phyloP scores from a whole-genome alignment of 208 protist species.

The Leishmania turanica region DNA sequence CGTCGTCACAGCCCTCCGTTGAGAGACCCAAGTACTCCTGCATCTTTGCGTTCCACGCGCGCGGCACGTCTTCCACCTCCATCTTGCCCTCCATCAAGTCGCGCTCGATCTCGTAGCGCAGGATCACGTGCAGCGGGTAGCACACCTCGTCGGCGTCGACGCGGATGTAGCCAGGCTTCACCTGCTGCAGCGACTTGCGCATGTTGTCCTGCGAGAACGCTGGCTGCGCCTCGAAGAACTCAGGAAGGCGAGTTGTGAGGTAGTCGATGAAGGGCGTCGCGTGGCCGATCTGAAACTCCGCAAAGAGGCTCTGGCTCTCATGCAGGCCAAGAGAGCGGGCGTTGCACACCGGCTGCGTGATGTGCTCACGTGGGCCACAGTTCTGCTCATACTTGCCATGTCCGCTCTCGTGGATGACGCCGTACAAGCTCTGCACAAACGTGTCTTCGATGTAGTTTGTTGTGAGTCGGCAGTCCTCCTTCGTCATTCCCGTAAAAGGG shows the following conservation, averaged over 20 bases:
- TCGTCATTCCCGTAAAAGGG: slow-evolving; percentile 84
- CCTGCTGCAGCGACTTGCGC: slow-evolving; percentile 42
- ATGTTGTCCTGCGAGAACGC: slow-evolving; percentile 62
- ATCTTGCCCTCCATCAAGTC: slow-evolving; percentile 82
- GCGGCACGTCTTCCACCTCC: slow-evolving; percentile 77
- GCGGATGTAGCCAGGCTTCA: slow-evolving; percentile 80
- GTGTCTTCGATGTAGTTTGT: slow-evolving; percentile 71
- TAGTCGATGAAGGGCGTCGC: slow-evolving; percentile 60
- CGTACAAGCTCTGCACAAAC: slow-evolving; percentile 60
- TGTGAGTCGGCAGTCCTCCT: slow-evolving; percentile 88
- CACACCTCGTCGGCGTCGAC: slow-evolving; percentile 89
- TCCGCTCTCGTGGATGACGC: slow-evolving; percentile 86
- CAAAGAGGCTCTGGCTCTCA: slow-evolving; percentile 92
- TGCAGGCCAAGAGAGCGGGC: slow-evolving; percentile 83
- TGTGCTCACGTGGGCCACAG: slow-evolving; percentile 62
- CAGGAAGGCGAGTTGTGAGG: slow-evolving; percentile 43
- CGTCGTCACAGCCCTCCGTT: slow-evolving; percentile 65
- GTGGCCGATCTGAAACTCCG: slow-evolving; percentile 75
- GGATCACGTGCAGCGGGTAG: slow-evolving; percentile 91
- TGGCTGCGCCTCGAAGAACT: slow-evolving; percentile 57
- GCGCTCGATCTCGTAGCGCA: slow-evolving; percentile 91
- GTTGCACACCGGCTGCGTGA: slow-evolving; percentile 61
- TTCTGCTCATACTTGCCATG: slow-evolving; percentile 93
- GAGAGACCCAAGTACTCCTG: slow-evolving; percentile 83
- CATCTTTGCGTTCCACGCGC: slow-evolving; percentile 88